A percentile compares a stretch with the other conserved stretches of the same genome.
Evolutionary conservation across 148 eudicot genomes (phyloP).

Genomic region (Vaccinium macrocarpon): DNA sequence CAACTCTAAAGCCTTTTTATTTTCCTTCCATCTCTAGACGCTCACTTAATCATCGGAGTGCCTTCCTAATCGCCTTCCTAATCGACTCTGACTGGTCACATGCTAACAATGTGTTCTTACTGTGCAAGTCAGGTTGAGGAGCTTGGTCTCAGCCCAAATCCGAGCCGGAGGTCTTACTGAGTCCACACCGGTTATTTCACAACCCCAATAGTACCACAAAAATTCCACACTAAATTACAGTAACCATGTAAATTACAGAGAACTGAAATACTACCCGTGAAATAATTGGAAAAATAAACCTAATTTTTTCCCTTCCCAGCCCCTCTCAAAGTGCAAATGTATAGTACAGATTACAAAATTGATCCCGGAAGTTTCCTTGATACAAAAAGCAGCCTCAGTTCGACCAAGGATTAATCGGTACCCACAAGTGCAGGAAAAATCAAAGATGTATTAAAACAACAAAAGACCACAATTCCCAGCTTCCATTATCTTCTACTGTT

Average conservation of each 20-base stretch:
- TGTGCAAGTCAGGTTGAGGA: too few relatives aligned
- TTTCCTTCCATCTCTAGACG: too few relatives aligned
- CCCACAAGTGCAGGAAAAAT: not conserved
- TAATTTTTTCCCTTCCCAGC: not conserved
- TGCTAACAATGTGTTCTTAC: too few relatives aligned
- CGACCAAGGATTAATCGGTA: not conserved
- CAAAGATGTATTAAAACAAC: not conserved
- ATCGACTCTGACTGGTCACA: too few relatives aligned
- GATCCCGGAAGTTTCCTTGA: not conserved
- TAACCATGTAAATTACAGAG: too few relatives aligned
- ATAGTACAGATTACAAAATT: constrained; percentile 9
- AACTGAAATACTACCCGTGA: not conserved
- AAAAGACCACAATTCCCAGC: not conserved
- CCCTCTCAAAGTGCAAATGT: not conserved
- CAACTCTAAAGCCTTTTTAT: too few relatives aligned
- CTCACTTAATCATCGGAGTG: too few relatives aligned
- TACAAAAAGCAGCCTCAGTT: not conserved
- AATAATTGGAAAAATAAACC: not conserved
- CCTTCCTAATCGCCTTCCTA: too few relatives aligned
- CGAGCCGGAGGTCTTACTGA: too few relatives aligned
- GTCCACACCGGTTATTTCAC: too few relatives aligned
- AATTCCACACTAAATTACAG: not conserved
- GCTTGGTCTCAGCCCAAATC: too few relatives aligned
- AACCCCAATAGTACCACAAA: not conserved
- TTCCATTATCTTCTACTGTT: constrained; percentile 46